Conservation (phyloP, 139 green algal genomes). For the Coccomyxa sp. region DNA sequence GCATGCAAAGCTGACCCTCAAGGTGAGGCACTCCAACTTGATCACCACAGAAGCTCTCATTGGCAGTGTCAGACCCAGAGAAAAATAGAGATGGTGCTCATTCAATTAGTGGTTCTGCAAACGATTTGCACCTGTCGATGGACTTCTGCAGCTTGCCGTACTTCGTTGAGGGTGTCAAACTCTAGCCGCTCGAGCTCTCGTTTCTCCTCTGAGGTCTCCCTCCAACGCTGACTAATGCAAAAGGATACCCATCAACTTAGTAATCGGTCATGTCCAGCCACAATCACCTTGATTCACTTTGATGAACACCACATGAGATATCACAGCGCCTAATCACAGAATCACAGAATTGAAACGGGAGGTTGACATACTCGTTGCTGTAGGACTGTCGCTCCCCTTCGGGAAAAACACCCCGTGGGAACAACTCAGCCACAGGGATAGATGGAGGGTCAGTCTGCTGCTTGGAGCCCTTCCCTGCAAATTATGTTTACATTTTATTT, state of each 20-base stretch:
- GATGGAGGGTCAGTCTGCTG: constrained; percentile 89
- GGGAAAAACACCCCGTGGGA: constrained; percentile 72
- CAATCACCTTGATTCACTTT: too few relatives aligned
- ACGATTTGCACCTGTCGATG: constrained; percentile 88
- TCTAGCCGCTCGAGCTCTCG: constrained; percentile 74
- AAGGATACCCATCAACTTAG: background rate
- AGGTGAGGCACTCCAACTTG: too few relatives aligned
- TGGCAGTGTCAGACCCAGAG: too few relatives aligned
- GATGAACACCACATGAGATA: background rate
- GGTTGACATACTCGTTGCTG: constrained; percentile 54
- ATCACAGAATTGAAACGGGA: background rate
- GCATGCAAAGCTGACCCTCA: background rate
- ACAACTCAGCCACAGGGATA: constrained; percentile 86
- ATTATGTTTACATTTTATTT: too few relatives aligned
- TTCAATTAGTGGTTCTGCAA: too few relatives aligned
- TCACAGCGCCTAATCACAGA: background rate
- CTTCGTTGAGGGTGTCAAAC: constrained; percentile 86
- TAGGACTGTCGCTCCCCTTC: constrained; percentile 83
- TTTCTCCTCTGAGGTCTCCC: constrained; percentile 88
- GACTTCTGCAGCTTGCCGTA: constrained; percentile 91
- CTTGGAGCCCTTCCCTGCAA: constrained; percentile 24
- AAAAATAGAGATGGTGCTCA: too few relatives aligned
- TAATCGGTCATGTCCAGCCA: background rate
- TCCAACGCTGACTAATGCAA: constrained; percentile 77
- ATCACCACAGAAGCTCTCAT: too few relatives aligned